Evolutionary conservation across 805 yeast species (phyloP), one percentile per base, ranked within the genome.

Genomic region (Wickerhamiella cacticola): DNA sequence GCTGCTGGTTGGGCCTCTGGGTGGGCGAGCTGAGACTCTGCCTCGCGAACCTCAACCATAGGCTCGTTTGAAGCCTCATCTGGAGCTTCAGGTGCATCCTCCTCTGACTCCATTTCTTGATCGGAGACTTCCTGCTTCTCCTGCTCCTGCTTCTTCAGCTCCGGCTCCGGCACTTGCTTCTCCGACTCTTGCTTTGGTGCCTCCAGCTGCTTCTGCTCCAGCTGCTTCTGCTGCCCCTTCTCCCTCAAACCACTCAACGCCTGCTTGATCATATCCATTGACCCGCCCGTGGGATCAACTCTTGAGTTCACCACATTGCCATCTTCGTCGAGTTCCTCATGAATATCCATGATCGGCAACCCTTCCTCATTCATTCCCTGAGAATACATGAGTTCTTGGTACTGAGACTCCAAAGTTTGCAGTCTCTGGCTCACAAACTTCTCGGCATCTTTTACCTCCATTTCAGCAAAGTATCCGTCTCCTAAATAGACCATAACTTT

Each of bases 271-370:
- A 33, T 36, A 26, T 52, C 41, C 29, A 36, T 12, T 5, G 54
- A 43, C 16, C 49, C 34, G 1, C 53, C 58, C 1, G 56, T 41
- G 0, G 75, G 74, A 25, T 65, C 65, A 2, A 76, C 66, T 2
- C 66, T 54, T n/a, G 76, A 59, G 12, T 52, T 61, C 1, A 82
- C 59, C 1, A 87, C 71, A 51, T 82, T 77, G 0, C 78, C 96
- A n/a, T 82, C 79, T 0, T 84, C 95, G 62, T 87, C 95, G 33
- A 88, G 62, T 46, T 79, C 82, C 59, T 87, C 96, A 46, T 79
- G 70, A 19, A 88, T 88, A 49, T 87, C 96, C 78, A 86, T 76
- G 21, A 83, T 67, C 1, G 85, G 87, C 1, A 79, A 56, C 1
- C 70, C 76, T 13, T 73, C 78, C 2, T 67, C 75, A 19, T 66